Percentiles rank a stretch among this genome's conserved stretches.
These are phyloP conservation scores for Fusarium ramigenum DNA, from an alignment of 2,329 filamentous ascomycete species.

Conservation along the genomic window DNA sequence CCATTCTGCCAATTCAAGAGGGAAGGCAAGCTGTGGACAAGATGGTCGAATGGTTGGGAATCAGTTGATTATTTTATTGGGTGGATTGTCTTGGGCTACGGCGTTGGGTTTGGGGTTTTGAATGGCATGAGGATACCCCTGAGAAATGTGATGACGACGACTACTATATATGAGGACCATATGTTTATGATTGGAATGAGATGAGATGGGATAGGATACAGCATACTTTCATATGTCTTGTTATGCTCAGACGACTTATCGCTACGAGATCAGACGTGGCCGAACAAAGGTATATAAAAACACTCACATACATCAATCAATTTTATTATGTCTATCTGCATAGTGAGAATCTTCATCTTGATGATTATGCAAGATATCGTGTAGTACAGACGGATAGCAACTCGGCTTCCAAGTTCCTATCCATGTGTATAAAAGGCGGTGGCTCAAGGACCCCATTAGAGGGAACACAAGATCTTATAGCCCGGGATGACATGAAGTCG, in stretches of 20 bases:
- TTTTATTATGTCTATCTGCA: neutral
- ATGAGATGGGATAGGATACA: neutral
- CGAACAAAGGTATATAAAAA: neutral
- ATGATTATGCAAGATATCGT: neutral
- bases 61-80: neutral
- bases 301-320: neutral
- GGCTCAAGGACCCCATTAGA: neutral
- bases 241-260: neutral
- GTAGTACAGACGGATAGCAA: neutral
- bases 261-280: neutral
- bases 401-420: conserved; percentile 1
- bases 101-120: conserved; percentile 16
- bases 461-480: neutral
- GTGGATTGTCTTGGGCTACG: conserved; percentile 8
- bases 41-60: conserved; percentile 43
- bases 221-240: neutral
- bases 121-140: conserved; percentile 18
- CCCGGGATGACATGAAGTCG: neutral
- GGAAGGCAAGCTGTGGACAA: conserved; percentile 39
- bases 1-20: conserved; percentile 44
- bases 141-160: neutral
- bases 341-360: neutral
- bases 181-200: neutral
- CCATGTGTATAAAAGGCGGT: neutral
- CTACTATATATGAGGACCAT: neutral